Percentiles rank a stretch among this genome's conserved stretches.
Evolutionary conservation across 768 basidiomycete genomes (phyloP).

Genomic region (Pleurotus giganteus): DNA sequence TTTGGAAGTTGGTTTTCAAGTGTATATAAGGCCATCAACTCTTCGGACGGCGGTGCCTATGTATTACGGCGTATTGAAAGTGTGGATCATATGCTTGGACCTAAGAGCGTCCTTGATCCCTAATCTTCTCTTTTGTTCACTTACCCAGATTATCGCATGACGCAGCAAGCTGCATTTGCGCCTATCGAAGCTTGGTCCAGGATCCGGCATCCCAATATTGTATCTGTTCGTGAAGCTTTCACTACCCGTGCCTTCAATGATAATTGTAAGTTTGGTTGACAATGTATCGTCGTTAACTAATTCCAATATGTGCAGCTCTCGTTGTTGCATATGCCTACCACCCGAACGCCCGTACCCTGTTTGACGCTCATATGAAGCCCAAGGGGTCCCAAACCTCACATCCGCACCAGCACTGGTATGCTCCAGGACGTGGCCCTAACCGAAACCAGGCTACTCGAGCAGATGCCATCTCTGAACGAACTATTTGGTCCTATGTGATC

Average conservation of each 20-base stretch:
- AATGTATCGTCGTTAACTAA: not conserved
- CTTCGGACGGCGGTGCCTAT: slow-evolving; percentile 76
- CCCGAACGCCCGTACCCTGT: slow-evolving; percentile 79
- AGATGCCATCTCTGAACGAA: slow-evolving; percentile 62
- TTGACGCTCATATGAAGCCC: slow-evolving; percentile 70
- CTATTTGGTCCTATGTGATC: slow-evolving; percentile 89
- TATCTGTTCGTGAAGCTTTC: slow-evolving; percentile 86
- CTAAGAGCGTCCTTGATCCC: slow-evolving; percentile 2
- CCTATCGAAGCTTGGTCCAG: slow-evolving; percentile 85
- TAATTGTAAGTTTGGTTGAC: slow-evolving; percentile 59
- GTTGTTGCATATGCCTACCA: slow-evolving; percentile 91
- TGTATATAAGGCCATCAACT: slow-evolving; percentile 79
- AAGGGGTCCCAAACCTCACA: slow-evolving; percentile 35
- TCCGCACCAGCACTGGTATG: slow-evolving; percentile 19
- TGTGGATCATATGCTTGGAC: slow-evolving; percentile 31
- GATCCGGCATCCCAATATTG: slow-evolving; percentile 83
- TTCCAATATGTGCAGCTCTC: slow-evolving; percentile 54
- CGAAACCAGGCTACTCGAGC: slow-evolving; percentile 1
- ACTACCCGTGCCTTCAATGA: slow-evolving; percentile 92
- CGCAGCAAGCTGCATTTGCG: slow-evolving; percentile 76
- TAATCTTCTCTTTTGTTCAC: slow-evolving; percentile 13
- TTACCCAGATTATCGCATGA: slow-evolving; percentile 74
- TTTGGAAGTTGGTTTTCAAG: slow-evolving; percentile 83
- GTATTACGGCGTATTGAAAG: slow-evolving; percentile 86
- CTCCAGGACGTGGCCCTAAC: not conserved